Conservation (phyloP, 1,139 yeast genomes). For the Saccharomyces pastorianus region DNA sequence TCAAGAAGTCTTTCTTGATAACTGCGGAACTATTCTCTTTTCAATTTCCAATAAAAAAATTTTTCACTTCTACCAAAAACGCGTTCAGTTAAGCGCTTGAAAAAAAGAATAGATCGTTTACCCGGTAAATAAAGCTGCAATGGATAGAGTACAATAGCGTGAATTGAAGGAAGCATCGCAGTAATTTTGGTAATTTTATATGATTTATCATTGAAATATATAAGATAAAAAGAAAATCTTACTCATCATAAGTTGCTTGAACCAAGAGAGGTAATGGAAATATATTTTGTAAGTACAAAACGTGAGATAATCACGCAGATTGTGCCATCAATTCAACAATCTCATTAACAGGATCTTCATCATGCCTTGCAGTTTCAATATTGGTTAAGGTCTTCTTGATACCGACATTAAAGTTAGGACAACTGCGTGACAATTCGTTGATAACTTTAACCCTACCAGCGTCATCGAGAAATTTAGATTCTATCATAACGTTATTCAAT, state of each 20-base stretch:
- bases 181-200: not conserved
- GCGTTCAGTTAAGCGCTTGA: too few species aligned
- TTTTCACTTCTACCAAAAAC: not conserved
- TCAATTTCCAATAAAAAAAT: not conserved
- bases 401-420: slow-evolving; percentile 60
- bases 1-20: not conserved
- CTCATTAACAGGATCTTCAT: slow-evolving; percentile 55
- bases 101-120: not conserved
- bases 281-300: not conserved
- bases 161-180: not conserved
- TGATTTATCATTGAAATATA: not conserved
- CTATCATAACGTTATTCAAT: slow-evolving; percentile 60
- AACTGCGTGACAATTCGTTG: slow-evolving; percentile 40
- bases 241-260: not conserved
- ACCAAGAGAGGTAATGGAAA: not conserved
- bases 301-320: slow-evolving; percentile 13
- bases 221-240: not conserved
- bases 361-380: slow-evolving; percentile 72
- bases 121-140: too few species aligned
- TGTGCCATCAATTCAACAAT: slow-evolving; percentile 46
- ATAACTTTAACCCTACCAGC: slow-evolving; percentile 47
- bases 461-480: slow-evolving; percentile 54
- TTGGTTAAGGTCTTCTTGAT: slow-evolving; percentile 76
- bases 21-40: too few species aligned
- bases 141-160: too few species aligned